Conservation (phyloP, 306 rosid genomes). For the apple (Malus domestica) region ASM211411v1 NC_041791.1:8149001-8149500, state of each 20-base stretch:
- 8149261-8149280: conserved; percentile 96
- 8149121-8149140: conserved; percentile 66
- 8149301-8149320: conserved; percentile 93
- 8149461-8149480: conserved; percentile 82
- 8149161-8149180: conserved; percentile 86
- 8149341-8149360: conserved; percentile 90
- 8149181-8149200: conserved; percentile 99
- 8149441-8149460: conserved; percentile 96
- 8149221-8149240: conserved; percentile 85
- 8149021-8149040: conserved; percentile 82
- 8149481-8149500: conserved; percentile 80
- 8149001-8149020: conserved; percentile 98
- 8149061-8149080: conserved; percentile 97
- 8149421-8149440: conserved; percentile 87
- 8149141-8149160: conserved; percentile 94
- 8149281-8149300: conserved; percentile 78
- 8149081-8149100: conserved; percentile 97
- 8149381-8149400: conserved; percentile 90
- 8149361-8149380: conserved; percentile 92
- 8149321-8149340: conserved; percentile 98
- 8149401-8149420: conserved; percentile 76
- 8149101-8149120: conserved; percentile 84
- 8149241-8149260: conserved; percentile 73
- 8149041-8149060: conserved; percentile 69
- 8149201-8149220: conserved; percentile 98